Base-by-base conservation (phyloP, 2,329 filamentous ascomycete species). In the Phoma sp. region DNA sequence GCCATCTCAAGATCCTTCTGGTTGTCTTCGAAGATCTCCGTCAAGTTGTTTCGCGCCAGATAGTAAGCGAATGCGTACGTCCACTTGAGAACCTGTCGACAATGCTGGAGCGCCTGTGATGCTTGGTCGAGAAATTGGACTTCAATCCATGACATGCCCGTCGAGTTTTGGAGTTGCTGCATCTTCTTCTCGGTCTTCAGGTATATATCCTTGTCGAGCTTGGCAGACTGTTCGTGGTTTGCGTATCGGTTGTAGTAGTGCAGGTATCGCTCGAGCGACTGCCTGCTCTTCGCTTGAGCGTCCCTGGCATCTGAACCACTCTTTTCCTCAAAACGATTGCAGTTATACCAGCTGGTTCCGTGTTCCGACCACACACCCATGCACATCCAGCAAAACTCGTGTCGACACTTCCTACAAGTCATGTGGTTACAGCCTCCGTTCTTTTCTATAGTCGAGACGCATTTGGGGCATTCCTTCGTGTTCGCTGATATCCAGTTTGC, bases 371-470 rank as follows among this genome's bases (percentile, higher is more conserved):
- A 99, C 1, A 96, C 81, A 0, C 95, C 95, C 95, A 99, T 99
- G 71, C 95, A 99, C 90, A 99, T 98, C 95, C 95, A 99, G 78
- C 95, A 99, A 71, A 99, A 97, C 71, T 97, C 93, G 71, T 97
- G 88, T 69, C 92, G 92, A 80, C 93, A 97, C 76, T 97, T 97
- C 51, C 93, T 83, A 74, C 93, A 97, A 0, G 93, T 97, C 93
- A 97, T 97, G 75, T 97, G 93, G 78, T 97, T 97, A 80, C 93
- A 97, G 3, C 93, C 93, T 46, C 93, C 93, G 63, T 99, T 99
- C 84, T 99, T 99, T 78, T 99, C 95, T 37, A 99, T 99, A 0
- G 95, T 99, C 2, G 93, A 98, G 65, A 91, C 87, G 76, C 95
- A 99, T 73, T 90, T 95, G 0, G 95, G 93, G 61, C 95, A 99